Conservation (phyloP, 176 grass and related monocot species). For the Miscanthus lutarioriparius region DNA sequence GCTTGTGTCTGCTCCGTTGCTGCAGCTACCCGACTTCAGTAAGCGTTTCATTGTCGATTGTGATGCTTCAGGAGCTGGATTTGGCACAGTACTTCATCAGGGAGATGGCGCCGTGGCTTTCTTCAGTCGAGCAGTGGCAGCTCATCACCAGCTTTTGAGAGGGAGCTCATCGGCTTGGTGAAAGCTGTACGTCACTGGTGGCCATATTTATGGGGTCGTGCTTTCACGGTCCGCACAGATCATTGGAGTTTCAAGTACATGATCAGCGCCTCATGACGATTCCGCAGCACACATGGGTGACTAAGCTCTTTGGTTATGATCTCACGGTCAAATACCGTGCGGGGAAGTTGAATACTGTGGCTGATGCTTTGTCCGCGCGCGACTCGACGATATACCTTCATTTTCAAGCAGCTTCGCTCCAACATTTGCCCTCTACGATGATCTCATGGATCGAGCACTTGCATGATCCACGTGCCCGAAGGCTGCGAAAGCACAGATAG, state of each 20-base stretch:
- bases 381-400: no score
- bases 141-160: background rate
- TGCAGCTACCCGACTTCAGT: background rate
- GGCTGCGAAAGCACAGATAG: no score
- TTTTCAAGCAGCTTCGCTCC: no score
- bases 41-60: background rate
- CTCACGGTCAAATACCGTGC: no score
- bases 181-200: background rate
- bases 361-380: no score
- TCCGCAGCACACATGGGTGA: no score
- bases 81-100: background rate
- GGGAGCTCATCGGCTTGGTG: background rate
- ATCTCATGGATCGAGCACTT: no score
- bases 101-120: background rate
- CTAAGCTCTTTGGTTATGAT: no score
- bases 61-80: background rate
- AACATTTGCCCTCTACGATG: no score
- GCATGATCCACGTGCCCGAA: no score
- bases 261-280: no score
- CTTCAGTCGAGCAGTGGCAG: background rate
- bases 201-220: background rate
- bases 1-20: accelerated
- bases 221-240: background rate
- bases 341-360: no score
- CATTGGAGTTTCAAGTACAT: background rate